Conservation (phyloP, 768 basidiomycete species). For the Boletellus sp. region DNA sequence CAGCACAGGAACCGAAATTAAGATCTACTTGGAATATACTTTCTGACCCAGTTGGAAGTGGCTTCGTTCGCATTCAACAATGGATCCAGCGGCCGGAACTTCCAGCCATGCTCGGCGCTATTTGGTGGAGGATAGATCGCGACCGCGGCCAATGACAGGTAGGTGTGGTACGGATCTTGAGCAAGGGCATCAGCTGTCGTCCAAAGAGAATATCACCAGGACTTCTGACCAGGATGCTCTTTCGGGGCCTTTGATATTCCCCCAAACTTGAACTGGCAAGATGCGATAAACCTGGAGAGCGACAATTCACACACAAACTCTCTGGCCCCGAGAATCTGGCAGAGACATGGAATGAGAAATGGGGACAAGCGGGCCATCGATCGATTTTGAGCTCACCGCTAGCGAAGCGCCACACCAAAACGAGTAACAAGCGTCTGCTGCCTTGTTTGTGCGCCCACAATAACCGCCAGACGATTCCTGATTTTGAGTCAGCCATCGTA, state of each 20-base stretch:
- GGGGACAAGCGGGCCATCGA: neutral
- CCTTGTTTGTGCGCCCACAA: slow-evolving; percentile 83
- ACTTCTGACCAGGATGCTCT: slow-evolving; percentile 65
- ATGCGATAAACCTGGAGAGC: slow-evolving; percentile 61
- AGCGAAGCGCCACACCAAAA: slow-evolving; percentile 92
- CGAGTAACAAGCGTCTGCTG: slow-evolving; percentile 90
- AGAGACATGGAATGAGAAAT: neutral
- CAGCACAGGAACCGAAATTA: slow-evolving; percentile 4
- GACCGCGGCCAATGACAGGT: slow-evolving; percentile 80
- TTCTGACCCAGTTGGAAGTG: slow-evolving; percentile 65
- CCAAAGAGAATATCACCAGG: neutral
- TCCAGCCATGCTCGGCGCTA: slow-evolving; percentile 44
- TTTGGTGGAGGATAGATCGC: slow-evolving; percentile 56
- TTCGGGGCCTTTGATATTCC: slow-evolving; percentile 84
- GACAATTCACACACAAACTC: slow-evolving; percentile 54
- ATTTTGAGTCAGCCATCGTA: slow-evolving; percentile 75
- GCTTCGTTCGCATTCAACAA: slow-evolving; percentile 65
- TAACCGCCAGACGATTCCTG: slow-evolving; percentile 72
- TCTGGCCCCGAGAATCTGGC: slow-evolving; percentile 64
- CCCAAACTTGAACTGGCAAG: slow-evolving; percentile 84
- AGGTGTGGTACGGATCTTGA: slow-evolving; percentile 93
- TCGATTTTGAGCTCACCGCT: slow-evolving; percentile 44
- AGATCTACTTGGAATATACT: slow-evolving; percentile 44
- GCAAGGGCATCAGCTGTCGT: slow-evolving; percentile 10
- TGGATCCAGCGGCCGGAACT: slow-evolving; percentile 59